Conservation (phyloP, 768 basidiomycete species). For the Naganishia randhawae region DNA sequence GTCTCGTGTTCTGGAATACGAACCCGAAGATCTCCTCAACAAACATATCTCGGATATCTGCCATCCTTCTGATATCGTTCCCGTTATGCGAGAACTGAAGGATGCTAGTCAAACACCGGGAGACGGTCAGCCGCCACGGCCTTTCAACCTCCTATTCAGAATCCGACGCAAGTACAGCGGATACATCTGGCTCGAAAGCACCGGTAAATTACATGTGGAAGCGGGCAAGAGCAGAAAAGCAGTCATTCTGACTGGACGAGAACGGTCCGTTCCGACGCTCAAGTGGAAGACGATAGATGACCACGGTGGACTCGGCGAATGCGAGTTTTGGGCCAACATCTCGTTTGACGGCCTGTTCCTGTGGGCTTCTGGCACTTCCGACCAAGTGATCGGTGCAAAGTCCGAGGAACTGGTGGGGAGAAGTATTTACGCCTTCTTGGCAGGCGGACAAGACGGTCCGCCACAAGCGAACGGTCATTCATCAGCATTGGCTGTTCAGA, state of each 20-base stretch:
- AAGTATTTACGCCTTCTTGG: conserved; percentile 44
- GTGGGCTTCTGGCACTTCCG: conserved; percentile 46
- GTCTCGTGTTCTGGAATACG: conserved; percentile 74
- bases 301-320: conserved; percentile 57
- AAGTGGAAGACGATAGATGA: conserved; percentile 61
- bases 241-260: conserved; percentile 80
- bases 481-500: conserved; percentile 31
- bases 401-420: conserved; percentile 51
- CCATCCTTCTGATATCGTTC: conserved; percentile 84
- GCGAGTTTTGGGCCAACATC: conserved; percentile 54
- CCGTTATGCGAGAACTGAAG: conserved; percentile 86
- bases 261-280: conserved; percentile 63
- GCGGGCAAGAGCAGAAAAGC: conserved; percentile 91
- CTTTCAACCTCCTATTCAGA: conserved; percentile 80
- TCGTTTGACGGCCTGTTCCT: conserved; percentile 53
- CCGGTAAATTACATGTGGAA: conserved; percentile 85
- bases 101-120: conserved; percentile 49
- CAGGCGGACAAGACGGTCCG: conserved; percentile 41
- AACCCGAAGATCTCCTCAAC: conserved; percentile 76
- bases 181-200: conserved; percentile 85
- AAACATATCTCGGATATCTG: conserved; percentile 74
- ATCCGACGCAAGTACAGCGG: conserved; percentile 64
- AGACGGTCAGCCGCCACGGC: conserved; percentile 42
- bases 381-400: conserved; percentile 44
- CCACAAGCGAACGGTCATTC: conserved; percentile 30